Percentiles rank a stretch among this genome's conserved stretches.
Conservation (phyloP, 2,329 filamentous ascomycete genomes). For the Aspergillus sergii region DNA sequence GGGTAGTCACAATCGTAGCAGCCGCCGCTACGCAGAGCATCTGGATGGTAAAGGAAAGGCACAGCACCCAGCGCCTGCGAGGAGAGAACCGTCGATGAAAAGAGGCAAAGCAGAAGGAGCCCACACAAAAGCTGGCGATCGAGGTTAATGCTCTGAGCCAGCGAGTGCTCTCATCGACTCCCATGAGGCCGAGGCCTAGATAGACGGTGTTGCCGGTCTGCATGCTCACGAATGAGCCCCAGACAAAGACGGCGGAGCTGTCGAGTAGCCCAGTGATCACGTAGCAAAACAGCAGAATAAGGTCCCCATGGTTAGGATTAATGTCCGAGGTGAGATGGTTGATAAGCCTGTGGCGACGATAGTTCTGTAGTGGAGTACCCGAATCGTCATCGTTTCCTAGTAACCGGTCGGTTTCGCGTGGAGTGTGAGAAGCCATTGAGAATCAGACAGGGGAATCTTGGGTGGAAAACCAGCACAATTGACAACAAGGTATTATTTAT, state of each 20-base stretch:
- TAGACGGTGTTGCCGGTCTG: slow-evolving; percentile 86
- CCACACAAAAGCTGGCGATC: slow-evolving; percentile 70
- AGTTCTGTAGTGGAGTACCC: not conserved
- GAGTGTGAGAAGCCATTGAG: not conserved
- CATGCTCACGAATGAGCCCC: slow-evolving; percentile 82
- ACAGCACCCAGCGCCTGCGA: slow-evolving; percentile 49
- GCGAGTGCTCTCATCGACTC: slow-evolving; percentile 56
- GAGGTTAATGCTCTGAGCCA: slow-evolving; percentile 75
- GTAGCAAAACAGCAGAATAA: slow-evolving; percentile 72
- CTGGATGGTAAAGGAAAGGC: slow-evolving; percentile 58
- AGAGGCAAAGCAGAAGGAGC: slow-evolving; percentile 70
- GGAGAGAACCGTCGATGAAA: slow-evolving; percentile 61
- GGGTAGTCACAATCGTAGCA: slow-evolving; percentile 57
- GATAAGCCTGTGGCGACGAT: not conserved
- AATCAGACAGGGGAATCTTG: not conserved
- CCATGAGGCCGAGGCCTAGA: slow-evolving; percentile 68
- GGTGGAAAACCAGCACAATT: not conserved
- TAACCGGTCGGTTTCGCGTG: slow-evolving; percentile 1
- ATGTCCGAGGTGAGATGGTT: not conserved
- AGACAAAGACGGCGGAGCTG: slow-evolving; percentile 73
- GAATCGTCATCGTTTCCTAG: not conserved
- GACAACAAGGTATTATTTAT: not conserved
- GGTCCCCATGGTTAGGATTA: slow-evolving; percentile 46
- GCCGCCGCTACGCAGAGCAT: slow-evolving; percentile 54
- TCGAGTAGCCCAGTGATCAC: slow-evolving; percentile 77